A percentile compares a stretch with the other conserved stretches of the same genome.
Evolutionary conservation across 2,329 filamentous ascomycete species (phyloP).

Genomic region (Hymenoscyphus scutula): DNA sequence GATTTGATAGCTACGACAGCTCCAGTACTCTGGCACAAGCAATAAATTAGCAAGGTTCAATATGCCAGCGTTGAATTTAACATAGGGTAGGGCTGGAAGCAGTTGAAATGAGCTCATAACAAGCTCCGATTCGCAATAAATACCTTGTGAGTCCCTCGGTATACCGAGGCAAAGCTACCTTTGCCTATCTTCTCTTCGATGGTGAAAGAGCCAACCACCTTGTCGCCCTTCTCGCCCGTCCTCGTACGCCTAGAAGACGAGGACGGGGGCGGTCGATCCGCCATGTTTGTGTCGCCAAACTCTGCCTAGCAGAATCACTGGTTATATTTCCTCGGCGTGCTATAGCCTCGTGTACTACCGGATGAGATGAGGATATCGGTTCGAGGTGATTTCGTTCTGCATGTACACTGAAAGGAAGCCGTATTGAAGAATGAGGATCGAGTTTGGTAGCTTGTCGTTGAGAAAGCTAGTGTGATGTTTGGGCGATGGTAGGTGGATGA

Average conservation of each 20-base stretch:
- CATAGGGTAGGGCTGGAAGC: neutral
- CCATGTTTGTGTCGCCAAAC: slow-evolving; percentile 34
- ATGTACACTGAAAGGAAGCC: slow-evolving; percentile 34
- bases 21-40: slow-evolving; percentile 62
- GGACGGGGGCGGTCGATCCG: slow-evolving; percentile 43
- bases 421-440: slow-evolving; percentile 8
- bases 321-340: slow-evolving; percentile 17
- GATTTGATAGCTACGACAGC: slow-evolving; percentile 94
- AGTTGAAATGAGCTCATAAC: neutral
- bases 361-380: slow-evolving; percentile 36
- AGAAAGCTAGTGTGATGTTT: slow-evolving; percentile 7
- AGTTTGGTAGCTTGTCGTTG: slow-evolving; percentile 12
- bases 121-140: slow-evolving; percentile 35
- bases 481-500: slow-evolving; percentile 11
- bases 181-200: slow-evolving; percentile 90
- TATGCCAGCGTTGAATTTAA: neutral
- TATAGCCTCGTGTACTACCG: slow-evolving; percentile 33
- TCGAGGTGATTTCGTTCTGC: slow-evolving; percentile 38
- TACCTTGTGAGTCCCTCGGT: slow-evolving; percentile 82
- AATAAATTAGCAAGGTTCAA: slow-evolving; percentile 22
- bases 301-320: slow-evolving; percentile 14
- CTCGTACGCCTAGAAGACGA: slow-evolving; percentile 40
- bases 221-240: slow-evolving; percentile 42
- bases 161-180: slow-evolving; percentile 96
- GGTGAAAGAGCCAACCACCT: slow-evolving; percentile 69